Base-by-base conservation (phyloP, 495 filamentous ascomycete genomes). In the Margaritispora aquatica region DNA sequence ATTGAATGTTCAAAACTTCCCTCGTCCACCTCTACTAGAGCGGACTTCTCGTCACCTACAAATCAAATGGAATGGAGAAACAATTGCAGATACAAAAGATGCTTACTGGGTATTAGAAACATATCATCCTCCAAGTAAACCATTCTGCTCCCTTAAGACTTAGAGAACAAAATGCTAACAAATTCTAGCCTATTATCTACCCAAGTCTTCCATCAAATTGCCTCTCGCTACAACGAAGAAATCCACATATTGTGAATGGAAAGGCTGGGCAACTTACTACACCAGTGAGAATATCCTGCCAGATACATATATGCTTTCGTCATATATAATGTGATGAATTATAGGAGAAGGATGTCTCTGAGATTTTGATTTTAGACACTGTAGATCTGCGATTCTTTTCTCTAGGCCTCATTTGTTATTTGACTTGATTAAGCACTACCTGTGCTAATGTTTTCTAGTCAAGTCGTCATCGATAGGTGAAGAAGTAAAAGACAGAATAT, bases 51-150 rank as follows among this genome's bases (percentile, higher is more conserved):
- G 75, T 27, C 77, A 80, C 66, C 72, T 84, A 23, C 75, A 75
- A 59, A 71, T 84, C 55, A 79, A 76, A 65, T 82, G 75, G 73
- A 67, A 78, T 34, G 74, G 70, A 51, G 68, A 77, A 29, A 69
- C 74, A 57, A 77, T 84, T 54, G 81, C 79, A 11, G 79, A 82
- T 36, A 80, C 81, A 13, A 75, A 70, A 57, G 73, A 79, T 31
- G 79, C 71, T 2, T 82, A 76, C 69, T 82, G 81, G 80, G 80
- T 80, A n/a, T 65, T 84, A 51, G 81, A 84, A 68, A 82, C 79
- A 27, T 74, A 77, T 63, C 81, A 84, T 58, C 76, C 81, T 49
- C 81, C 81, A 2, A 80, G 75, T 80, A 54, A 19, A 68, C 19
- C 22, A 19, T 22, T 56, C 55, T 51, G n/a, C 23, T 48, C 29